These are phyloP conservation scores for Cordyceps javanica DNA, from an alignment of 2,329 filamentous ascomycete species.

Conservation along the genomic window DNA sequence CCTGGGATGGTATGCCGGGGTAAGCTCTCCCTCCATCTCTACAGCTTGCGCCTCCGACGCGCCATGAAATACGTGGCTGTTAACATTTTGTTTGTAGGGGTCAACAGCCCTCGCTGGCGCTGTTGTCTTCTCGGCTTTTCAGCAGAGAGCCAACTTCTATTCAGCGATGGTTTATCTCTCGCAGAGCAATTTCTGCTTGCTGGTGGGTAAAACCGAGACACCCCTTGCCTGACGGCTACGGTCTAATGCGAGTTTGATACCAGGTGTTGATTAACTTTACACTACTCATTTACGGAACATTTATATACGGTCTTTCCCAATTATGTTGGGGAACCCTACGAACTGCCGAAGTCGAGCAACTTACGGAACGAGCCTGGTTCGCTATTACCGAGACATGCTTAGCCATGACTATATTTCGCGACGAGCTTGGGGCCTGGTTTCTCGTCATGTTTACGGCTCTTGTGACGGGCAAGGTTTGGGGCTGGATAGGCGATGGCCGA, in stretches of 20 bases:
- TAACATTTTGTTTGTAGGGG: conserved; percentile 43
- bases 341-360: conserved; percentile 90
- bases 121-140: conserved; percentile 84
- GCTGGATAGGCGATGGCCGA: conserved; percentile 93
- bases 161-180: conserved; percentile 94
- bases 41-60: conserved; percentile 20
- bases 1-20: conserved; percentile 55
- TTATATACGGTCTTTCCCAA: conserved; percentile 83
- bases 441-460: conserved; percentile 93
- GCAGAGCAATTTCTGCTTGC: conserved; percentile 90
- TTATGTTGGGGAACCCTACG: conserved; percentile 86
- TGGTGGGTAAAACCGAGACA: conserved; percentile 51
- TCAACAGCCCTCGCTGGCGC: conserved; percentile 78
- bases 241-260: not conserved
- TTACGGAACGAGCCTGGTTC: conserved; percentile 98
- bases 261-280: conserved; percentile 89
- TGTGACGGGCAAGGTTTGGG: conserved; percentile 93
- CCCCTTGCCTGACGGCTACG: not conserved
- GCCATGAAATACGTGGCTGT: not conserved
- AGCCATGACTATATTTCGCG: conserved; percentile 96
- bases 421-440: conserved; percentile 91
- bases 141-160: conserved; percentile 96
- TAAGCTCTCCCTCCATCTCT: conserved; percentile 33
- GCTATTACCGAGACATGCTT: conserved; percentile 94
- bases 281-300: conserved; percentile 70